Percentiles rank a stretch among this genome's conserved stretches.
Conservation (phyloP, 1,139 yeast species). For the Candida dubliniensis region DNA sequence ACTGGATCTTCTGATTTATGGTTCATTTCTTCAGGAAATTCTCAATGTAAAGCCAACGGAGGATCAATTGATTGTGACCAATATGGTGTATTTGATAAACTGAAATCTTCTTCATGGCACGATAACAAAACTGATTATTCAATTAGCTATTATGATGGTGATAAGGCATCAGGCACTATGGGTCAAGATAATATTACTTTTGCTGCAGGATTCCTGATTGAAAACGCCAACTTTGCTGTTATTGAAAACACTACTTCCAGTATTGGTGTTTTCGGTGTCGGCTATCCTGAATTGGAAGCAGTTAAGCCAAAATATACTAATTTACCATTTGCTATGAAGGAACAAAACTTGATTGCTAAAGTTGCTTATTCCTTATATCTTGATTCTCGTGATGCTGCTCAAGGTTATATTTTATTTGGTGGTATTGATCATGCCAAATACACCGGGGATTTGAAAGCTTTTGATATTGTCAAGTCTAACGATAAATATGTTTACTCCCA, state of each 20-base stretch:
- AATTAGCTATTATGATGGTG: conserved; percentile 33
- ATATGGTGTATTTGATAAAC: conserved; percentile 52
- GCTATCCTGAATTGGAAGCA: conserved; percentile 23
- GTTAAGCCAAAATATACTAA: conserved; percentile 27
- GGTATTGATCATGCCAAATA: conserved; percentile 57
- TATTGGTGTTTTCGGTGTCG: conserved; percentile 52
- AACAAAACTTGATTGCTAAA: conserved; percentile 48
- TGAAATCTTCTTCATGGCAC: conserved; percentile 44
- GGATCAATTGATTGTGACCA: conserved; percentile 29
- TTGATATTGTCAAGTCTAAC: conserved; percentile 20
- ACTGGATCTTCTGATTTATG: conserved; percentile 49
- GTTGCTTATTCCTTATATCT: conserved; percentile 57
- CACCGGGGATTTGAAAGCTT: conserved; percentile 38
- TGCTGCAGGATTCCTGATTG: conserved; percentile 39
- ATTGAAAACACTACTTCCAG: conserved; percentile 42
- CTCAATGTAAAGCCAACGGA: conserved; percentile 12
- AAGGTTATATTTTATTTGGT: conserved; percentile 56
- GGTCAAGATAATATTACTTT: conserved; percentile 52
- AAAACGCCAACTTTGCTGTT: conserved; percentile 49
- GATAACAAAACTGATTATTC: conserved; percentile 42
- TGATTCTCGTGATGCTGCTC: conserved; percentile 36
- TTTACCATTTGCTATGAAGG: conserved; percentile 52
- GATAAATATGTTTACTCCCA: conserved; percentile 15
- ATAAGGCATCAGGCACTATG: conserved; percentile 47
- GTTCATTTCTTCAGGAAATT: conserved; percentile 22